Base-by-base conservation (phyloP, 2,329 filamentous ascomycete species). In the Diplodia intermedia region DNA sequence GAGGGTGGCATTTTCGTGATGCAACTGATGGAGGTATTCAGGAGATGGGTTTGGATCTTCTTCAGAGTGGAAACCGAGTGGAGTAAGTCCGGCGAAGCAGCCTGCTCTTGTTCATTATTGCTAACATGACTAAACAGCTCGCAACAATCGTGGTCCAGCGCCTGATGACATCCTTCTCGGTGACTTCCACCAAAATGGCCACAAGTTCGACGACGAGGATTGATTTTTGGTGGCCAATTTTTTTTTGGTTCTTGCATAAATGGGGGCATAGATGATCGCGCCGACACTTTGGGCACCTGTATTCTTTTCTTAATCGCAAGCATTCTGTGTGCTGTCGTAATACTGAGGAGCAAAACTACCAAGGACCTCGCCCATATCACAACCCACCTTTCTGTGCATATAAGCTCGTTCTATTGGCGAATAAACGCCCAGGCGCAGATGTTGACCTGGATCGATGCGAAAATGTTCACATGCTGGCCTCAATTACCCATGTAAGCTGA, bases 11-110 rank as follows among this genome's bases (percentile, higher is more conserved):
- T 98, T 54, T 99, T 97, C 76, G 74, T 94, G 31, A 88, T 98
- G 74, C 91, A 97, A 82, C 85, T 92, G 54, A 83, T 97, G 12
- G 95, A 99, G 81, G 91, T 98, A 20, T 85, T 92, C 55, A 86
- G 95, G 57, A 86, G 95, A 68, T 98, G 94, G 93, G 86, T 98
- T 69, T 99, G 95, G 95, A 93, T 97, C 68, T 98, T 97, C 80
- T 92, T 98, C 80, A 88, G 95, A 11, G 90, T 97, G 50, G 95
- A 99, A 83, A 94, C 93, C 26, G 95, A 99, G 82, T 97, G 91
- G 91, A 86, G 92, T 79, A 83, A 88, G 80, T 80, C 23, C 12
- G 18, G 29, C 4, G 23, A 26, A 36, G 47, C 55, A 40, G 31
- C 33, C 20, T 38, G 26, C 5, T 7, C 5, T 23, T 18, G 29